phyloP scores from a whole-genome alignment of 129 eudicot genomes.

The Artemisia argyi region DNA sequence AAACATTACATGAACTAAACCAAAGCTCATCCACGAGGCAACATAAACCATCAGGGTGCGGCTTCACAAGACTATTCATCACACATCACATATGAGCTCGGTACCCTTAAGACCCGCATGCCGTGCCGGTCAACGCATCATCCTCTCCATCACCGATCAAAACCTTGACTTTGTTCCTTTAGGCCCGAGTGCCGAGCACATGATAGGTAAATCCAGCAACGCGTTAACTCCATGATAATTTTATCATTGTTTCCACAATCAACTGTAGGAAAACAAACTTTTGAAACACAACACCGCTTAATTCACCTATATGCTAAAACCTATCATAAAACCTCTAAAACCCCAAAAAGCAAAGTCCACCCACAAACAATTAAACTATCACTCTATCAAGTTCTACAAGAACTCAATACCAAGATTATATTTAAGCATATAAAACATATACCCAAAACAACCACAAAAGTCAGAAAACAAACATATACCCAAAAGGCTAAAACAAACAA shows the following conservation, averaged over 20 bases:
- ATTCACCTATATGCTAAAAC: conserved; percentile 17
- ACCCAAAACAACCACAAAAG: no score
- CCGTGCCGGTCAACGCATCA: no score
- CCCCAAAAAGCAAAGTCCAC: conserved; percentile 1
- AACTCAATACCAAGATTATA: neutral
- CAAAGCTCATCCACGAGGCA: no score
- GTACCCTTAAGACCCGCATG: neutral
- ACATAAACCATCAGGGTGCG: no score
- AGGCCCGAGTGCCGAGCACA: no score
- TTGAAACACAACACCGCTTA: neutral
- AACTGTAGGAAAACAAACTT: conserved; percentile 29
- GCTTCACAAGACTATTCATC: no score
- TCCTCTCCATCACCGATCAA: neutral
- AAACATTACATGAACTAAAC: no score
- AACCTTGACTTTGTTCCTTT: neutral
- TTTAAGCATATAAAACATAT: neutral
- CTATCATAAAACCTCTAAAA: conserved; percentile 6
- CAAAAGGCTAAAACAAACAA: no score
- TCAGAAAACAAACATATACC: no score
- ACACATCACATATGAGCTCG: neutral
- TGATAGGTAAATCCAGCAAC: neutral
- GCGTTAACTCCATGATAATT: neutral
- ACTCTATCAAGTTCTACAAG: conserved; percentile 7
- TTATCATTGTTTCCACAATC: conserved; percentile 17
- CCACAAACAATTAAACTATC: neutral